These are phyloP conservation scores for Rhododendron henanense DNA, from an alignment of 148 eudicot genomes.

Conservation along the genomic window DNA sequence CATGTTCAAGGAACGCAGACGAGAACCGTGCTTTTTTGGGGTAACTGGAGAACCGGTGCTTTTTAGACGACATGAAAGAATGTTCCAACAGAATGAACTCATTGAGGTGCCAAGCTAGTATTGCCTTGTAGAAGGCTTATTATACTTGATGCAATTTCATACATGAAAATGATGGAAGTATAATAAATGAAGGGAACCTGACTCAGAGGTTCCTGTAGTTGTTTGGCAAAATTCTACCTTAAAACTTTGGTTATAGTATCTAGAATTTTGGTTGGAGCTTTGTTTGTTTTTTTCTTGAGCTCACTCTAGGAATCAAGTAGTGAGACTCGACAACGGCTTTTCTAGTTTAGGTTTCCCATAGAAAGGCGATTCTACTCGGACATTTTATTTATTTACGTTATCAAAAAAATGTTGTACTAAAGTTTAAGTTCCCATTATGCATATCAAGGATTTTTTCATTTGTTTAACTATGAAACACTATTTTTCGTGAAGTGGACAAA, in stretches of 20 bases:
- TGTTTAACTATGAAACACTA: neutral
- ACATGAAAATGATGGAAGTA: neutral
- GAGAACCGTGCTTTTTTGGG: neutral
- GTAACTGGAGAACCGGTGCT: neutral
- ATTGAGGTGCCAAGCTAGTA: neutral
- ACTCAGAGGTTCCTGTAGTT: neutral
- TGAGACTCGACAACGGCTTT: neutral
- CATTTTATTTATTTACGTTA: neutral
- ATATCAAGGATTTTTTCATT: neutral
- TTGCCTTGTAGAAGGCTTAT: neutral
- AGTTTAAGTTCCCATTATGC: neutral
- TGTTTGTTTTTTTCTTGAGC: neutral
- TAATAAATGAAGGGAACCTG: neutral
- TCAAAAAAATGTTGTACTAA: neutral
- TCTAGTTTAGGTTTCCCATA: neutral
- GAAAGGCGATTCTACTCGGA: neutral
- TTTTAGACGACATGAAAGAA: neutral
- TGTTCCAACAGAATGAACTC: neutral
- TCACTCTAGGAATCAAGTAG: neutral
- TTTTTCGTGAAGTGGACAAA: neutral
- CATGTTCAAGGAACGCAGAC: neutral
- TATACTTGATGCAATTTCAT: neutral
- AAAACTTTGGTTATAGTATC: neutral
- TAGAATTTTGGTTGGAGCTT: neutral
- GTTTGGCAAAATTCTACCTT: neutral